Percentiles rank a stretch among this genome's conserved stretches.
Conservation (phyloP, 805 yeast genomes). For the Candida dajiaensis region DNA sequence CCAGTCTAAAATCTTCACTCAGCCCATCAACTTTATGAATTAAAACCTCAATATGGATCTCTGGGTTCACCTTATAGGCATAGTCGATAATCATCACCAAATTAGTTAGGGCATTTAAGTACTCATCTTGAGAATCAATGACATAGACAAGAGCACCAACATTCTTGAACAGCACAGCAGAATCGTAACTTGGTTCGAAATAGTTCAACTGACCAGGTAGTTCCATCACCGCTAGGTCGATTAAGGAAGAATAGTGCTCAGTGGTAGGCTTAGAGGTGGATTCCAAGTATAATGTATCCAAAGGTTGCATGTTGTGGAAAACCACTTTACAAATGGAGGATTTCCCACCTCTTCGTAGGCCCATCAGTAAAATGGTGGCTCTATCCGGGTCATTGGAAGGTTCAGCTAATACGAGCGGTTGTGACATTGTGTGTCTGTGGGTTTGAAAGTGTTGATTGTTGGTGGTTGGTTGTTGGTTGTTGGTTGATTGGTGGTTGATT, state of each 20-base stretch:
- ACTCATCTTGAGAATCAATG: conserved; percentile 94
- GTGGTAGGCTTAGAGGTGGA: conserved; percentile 85
- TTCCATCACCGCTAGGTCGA: conserved; percentile 87
- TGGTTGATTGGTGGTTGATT: no score
- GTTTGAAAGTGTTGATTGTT: no score
- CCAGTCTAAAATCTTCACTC: conserved; percentile 87
- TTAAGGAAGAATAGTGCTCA: conserved; percentile 76
- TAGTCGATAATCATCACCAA: conserved; percentile 82
- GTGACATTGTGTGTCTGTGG: no score
- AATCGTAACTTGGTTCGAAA: conserved; percentile 80
- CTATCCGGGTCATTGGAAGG: conserved; percentile 45
- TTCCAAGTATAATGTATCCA: conserved; percentile 86
- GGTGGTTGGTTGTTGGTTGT: no score
- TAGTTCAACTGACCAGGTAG: conserved; percentile 90
- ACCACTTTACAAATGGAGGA: conserved; percentile 94
- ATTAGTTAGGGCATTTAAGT: conserved; percentile 84
- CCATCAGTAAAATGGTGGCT: conserved; percentile 86
- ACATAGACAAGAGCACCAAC: conserved; percentile 92
- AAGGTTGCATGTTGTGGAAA: conserved; percentile 93
- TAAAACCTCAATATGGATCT: conserved; percentile 82
- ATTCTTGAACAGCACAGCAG: conserved; percentile 66
- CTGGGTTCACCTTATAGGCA: conserved; percentile 80
- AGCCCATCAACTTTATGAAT: conserved; percentile 92
- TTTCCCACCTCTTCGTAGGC: conserved; percentile 80
- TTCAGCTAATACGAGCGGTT: conserved; percentile 7